Percentiles rank a stretch among this genome's conserved stretches.
Evolutionary conservation across 192 early-diverging fungal genomes (phyloP).

Genomic region (Phlyctochytrium bullatum): DNA sequence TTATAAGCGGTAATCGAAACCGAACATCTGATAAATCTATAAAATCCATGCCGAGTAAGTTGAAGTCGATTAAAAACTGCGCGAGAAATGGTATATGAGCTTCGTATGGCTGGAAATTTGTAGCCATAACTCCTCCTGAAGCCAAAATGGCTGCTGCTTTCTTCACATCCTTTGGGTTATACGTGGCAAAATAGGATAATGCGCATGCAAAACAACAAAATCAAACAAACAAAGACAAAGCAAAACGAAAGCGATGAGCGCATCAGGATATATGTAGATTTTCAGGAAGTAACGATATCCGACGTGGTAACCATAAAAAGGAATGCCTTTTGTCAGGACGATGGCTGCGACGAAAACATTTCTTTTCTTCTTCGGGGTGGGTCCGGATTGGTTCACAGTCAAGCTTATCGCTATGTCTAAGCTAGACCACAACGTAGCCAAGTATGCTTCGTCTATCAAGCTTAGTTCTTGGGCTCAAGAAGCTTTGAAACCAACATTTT

Average conservation of each 20-base stretch:
- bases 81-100: slow-evolving; percentile 77
- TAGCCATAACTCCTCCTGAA: slow-evolving; percentile 71
- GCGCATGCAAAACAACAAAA: slow-evolving; percentile 8
- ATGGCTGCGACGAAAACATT: slow-evolving; percentile 74
- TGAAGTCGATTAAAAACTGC: slow-evolving; percentile 87
- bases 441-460: too few species aligned
- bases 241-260: too few species aligned
- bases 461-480: too few species aligned
- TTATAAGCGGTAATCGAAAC: slow-evolving; percentile 28
- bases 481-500: too few species aligned
- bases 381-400: too few species aligned
- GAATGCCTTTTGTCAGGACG: slow-evolving; percentile 70
- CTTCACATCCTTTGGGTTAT: slow-evolving; percentile 58
- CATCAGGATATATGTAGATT: slow-evolving; percentile 54
- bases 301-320: slow-evolving; percentile 85
- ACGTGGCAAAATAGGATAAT: slow-evolving; percentile 16
- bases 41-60: slow-evolving; percentile 85
- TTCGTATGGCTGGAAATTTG: slow-evolving; percentile 70
- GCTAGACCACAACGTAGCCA: too few species aligned
- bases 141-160: slow-evolving; percentile 66
- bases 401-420: too few species aligned
- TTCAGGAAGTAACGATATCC: slow-evolving; percentile 73
- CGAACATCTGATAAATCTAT: slow-evolving; percentile 52
- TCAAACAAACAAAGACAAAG: background rate
- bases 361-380: too few species aligned